Base-by-base conservation (phyloP, 2,329 filamentous ascomycete species). In the Aspergillus proliferans region DNA sequence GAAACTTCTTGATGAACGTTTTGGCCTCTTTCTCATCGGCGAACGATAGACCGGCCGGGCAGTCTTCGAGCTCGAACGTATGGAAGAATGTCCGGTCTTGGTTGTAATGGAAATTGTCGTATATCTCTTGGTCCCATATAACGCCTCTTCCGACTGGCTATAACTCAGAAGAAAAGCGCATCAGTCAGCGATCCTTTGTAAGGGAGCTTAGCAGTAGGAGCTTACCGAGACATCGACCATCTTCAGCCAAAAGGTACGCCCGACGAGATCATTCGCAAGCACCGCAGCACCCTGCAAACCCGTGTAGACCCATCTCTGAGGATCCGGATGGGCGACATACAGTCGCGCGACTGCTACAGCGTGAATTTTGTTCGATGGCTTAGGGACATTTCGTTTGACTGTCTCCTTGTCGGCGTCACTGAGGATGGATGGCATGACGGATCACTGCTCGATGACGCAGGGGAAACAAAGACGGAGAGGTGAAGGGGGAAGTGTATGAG, bases 71-170 rank as follows among this genome's bases (percentile, higher is more conserved):
- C 73, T 98, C 93, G 67, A 98, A 98, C 5, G 88, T 90, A 71
- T 97, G 91, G 73, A 98, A 98, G 73, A 96, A 98, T 52, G 88
- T 92, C 53, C 93, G 85, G 68, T 98, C 93, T 66, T 96, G 92
- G 72, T 96, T 95, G 76, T 97, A 98, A 55, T 79, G 78, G 78
- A 95, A 97, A 45, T 84, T 84, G 60, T 98, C 92, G 73, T 95
- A 98, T 61, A 98, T 89, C 72, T 98, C 93, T 73, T 97, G 92
- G 64, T 95, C 91, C 89, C 89, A 96, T 62, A 96, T 86, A 45
- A 96, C 90, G 50, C 92, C 91, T 66, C 86, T 82, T 65, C 83
- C 85, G 45, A 85, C 77, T 49, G 88, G 80, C 85, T 92, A 64
- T 42, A 53, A 3, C 28, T 44, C 47, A n/a, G n/a, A 21, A 42